Conservation (phyloP, 495 filamentous ascomycete species). For the Filosporella fistucella region DNA sequence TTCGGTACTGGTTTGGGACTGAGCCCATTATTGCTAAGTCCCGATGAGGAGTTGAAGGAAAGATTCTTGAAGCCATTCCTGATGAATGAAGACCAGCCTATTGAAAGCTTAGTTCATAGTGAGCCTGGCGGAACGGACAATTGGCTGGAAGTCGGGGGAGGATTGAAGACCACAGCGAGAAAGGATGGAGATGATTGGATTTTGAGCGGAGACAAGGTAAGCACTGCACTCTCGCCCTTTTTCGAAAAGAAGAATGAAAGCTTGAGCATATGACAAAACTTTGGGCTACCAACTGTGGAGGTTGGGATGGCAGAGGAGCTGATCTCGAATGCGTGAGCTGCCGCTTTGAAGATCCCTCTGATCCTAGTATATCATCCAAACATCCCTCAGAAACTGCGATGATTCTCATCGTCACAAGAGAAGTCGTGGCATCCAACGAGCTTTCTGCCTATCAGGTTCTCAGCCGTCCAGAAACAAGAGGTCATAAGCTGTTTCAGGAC, state of each 20-base stretch:
- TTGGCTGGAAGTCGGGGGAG: slow-evolving; percentile 43
- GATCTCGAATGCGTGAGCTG: slow-evolving; percentile 50
- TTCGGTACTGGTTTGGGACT: slow-evolving; percentile 48
- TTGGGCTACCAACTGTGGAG: slow-evolving; percentile 49
- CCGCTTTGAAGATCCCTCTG: slow-evolving; percentile 28
- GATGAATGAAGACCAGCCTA: slow-evolving; percentile 34
- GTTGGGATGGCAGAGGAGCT: slow-evolving; percentile 48
- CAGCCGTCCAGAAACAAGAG: slow-evolving; percentile 32
- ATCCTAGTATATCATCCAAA: too few species aligned
- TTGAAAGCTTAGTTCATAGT: slow-evolving; percentile 46
- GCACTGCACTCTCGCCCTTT: background rate
- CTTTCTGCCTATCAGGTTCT: slow-evolving; percentile 37
- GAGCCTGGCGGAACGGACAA: slow-evolving; percentile 50
- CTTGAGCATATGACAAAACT: slow-evolving; percentile 25
- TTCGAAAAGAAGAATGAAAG: background rate
- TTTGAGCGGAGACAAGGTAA: slow-evolving; percentile 50
- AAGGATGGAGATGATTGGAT: slow-evolving; percentile 49
- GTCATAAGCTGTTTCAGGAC: slow-evolving; percentile 42
- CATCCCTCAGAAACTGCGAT: slow-evolving; percentile 37
- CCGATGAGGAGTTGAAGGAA: slow-evolving; percentile 31
- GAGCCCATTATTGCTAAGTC: slow-evolving; percentile 39
- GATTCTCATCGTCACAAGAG: slow-evolving; percentile 44
- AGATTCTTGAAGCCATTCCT: slow-evolving; percentile 46
- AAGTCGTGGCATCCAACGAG: slow-evolving; percentile 36
- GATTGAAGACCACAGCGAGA: slow-evolving; percentile 42